A percentile compares a stretch with the other conserved stretches of the same genome.
These are phyloP conservation scores for Aphanomyces invadans DNA, from an alignment of 352 stramenopile genomes.

Conservation along the genomic window DNA sequence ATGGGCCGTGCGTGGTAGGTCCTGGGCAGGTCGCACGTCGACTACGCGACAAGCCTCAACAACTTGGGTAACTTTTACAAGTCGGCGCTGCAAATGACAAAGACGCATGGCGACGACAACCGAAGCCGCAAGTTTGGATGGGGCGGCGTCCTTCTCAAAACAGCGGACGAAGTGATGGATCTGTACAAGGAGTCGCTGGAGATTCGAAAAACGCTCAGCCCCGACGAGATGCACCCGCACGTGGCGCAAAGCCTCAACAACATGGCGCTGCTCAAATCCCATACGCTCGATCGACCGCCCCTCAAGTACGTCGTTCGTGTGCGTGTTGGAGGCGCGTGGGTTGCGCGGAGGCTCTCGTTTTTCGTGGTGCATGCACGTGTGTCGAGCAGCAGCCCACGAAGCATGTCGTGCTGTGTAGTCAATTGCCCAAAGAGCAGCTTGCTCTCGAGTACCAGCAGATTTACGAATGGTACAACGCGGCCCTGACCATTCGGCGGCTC, in stretches of 20 bases:
- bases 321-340: not conserved
- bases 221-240: conserved; percentile 52
- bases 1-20: too few relatives aligned
- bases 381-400: too few relatives aligned
- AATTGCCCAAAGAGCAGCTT: conserved; percentile 27
- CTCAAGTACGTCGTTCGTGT: conserved; percentile 36
- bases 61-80: conserved; percentile 84
- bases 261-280: conserved; percentile 59
- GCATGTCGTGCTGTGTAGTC: too few relatives aligned
- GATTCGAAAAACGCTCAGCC: conserved; percentile 60
- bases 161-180: conserved; percentile 42
- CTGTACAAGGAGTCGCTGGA: conserved; percentile 73
- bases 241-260: conserved; percentile 79
- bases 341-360: too few relatives aligned
- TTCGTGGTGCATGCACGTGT: too few relatives aligned
- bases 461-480: conserved; percentile 51
- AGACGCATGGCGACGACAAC: not conserved
- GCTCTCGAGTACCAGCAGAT: conserved; percentile 43
- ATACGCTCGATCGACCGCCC: conserved; percentile 47
- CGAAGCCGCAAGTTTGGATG: not conserved
- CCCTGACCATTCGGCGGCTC: conserved; percentile 55
- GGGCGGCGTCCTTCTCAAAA: conserved; percentile 18
- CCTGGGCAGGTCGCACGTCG: conserved; percentile 58
- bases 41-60: conserved; percentile 77
- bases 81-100: conserved; percentile 17